These are phyloP conservation scores for Parathielavia hyrcaniae DNA, from an alignment of 495 filamentous ascomycete genomes.

Conservation along the genomic window DNA sequence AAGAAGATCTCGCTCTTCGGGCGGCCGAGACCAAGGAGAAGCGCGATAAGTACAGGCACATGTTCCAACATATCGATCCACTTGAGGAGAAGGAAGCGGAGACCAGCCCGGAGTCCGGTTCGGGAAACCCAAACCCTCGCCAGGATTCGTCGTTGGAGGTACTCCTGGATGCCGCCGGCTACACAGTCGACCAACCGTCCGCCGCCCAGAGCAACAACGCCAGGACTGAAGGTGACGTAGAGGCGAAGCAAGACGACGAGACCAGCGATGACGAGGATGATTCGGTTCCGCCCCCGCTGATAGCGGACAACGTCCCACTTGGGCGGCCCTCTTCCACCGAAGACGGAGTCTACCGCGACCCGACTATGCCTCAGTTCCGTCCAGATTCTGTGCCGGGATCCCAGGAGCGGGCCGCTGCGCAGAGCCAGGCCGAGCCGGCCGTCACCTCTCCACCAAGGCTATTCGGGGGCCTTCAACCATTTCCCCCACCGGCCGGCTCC, in stretches of 20 bases:
- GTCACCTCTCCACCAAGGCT: neutral
- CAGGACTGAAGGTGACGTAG: neutral
- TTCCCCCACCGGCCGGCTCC: neutral
- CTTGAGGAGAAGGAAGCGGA: slow-evolving; percentile 31
- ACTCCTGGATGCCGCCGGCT: slow-evolving; percentile 47
- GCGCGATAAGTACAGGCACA: slow-evolving; percentile 50
- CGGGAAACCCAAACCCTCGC: slow-evolving; percentile 13
- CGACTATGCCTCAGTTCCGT: slow-evolving; percentile 65
- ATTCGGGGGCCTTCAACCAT: neutral
- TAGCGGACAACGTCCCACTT: neutral
- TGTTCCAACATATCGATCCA: slow-evolving; percentile 45
- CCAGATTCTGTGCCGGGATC: slow-evolving; percentile 13
- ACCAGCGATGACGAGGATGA: slow-evolving; percentile 22
- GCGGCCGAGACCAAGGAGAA: slow-evolving; percentile 56
- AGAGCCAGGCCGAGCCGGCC: neutral
- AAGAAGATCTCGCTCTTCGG: slow-evolving; percentile 71
- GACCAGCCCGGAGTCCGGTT: slow-evolving; percentile 1
- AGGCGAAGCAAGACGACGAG: slow-evolving; percentile 14
- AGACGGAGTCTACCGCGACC: slow-evolving; percentile 44
- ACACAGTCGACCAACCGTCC: slow-evolving; percentile 29
- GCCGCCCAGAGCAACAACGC: slow-evolving; percentile 4
- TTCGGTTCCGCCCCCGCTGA: neutral
- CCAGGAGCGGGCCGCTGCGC: neutral
- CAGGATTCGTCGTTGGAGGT: slow-evolving; percentile 42
- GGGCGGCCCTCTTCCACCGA: neutral